Evolutionary conservation across 371 early-diverging fungal species (phyloP).

Genomic region (Basidiobolus heterosporus): DNA sequence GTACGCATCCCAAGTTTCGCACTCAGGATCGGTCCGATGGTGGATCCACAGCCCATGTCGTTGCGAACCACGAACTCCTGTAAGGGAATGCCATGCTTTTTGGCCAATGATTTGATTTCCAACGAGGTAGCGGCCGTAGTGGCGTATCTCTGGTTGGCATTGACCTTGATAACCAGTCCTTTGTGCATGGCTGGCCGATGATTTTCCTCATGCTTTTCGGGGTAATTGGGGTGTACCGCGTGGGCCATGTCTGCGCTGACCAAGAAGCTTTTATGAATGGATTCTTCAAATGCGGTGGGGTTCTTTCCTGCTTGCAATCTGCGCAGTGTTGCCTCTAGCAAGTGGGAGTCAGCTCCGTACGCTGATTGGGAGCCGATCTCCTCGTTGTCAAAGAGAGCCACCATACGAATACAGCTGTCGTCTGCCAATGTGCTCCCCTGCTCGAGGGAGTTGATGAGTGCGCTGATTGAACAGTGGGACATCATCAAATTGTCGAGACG

Average conservation of each 20-base stretch:
- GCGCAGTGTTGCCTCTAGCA: constrained; percentile 56
- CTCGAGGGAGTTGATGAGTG: constrained; percentile 7
- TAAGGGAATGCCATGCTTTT: constrained; percentile 52
- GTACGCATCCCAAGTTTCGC: constrained; percentile 87
- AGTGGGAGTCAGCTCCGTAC: constrained; percentile 84
- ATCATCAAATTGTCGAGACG: constrained; percentile 91
- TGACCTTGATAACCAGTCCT: constrained; percentile 89
- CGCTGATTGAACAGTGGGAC: constrained; percentile 54
- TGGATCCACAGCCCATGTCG: constrained; percentile 85
- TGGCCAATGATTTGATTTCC: constrained; percentile 63
- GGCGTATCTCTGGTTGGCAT: constrained; percentile 89
- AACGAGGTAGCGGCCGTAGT: constrained; percentile 77
- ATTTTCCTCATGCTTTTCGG: constrained; percentile 73
- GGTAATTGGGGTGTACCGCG: constrained; percentile 76
- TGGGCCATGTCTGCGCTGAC: constrained; percentile 93
- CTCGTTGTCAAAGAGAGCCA: constrained; percentile 92
- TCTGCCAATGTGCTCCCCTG: constrained; percentile 21
- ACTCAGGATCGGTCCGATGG: constrained; percentile 91
- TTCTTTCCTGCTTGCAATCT: constrained; percentile 21
- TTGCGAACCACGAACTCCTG: constrained; percentile 92
- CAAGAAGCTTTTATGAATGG: constrained; percentile 68
- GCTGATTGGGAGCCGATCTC: constrained; percentile 91
- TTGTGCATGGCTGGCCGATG: constrained; percentile 84
- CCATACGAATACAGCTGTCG: constrained; percentile 67
- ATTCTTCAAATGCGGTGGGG: constrained; percentile 57